These are phyloP conservation scores for Orbilia oligospora DNA, from an alignment of 2,329 filamentous ascomycete species.

Conservation along the genomic window DNA sequence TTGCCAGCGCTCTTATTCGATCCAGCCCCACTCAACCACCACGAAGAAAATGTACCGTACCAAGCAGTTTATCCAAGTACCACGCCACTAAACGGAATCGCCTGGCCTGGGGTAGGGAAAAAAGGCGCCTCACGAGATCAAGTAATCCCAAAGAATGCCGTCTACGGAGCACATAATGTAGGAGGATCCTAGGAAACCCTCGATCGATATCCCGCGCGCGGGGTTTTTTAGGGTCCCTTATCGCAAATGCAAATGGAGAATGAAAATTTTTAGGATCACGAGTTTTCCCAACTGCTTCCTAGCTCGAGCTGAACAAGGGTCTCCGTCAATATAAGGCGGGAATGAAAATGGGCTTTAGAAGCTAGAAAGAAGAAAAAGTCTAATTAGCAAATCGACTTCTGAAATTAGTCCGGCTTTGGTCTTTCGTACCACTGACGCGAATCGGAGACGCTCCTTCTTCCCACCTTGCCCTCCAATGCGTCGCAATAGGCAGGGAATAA, in stretches of 20 bases:
- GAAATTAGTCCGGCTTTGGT: conserved; percentile 11
- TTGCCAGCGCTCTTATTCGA: conserved; percentile 41
- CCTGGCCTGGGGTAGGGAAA: conserved; percentile 28
- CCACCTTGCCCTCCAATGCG: conserved; percentile 39
- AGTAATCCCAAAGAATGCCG: conserved; percentile 21
- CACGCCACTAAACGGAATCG: conserved; percentile 58
- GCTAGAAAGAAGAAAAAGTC: conserved; percentile 23
- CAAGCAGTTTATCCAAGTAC: conserved; percentile 59
- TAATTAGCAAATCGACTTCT: conserved; percentile 17
- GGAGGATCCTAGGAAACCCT: not conserved
- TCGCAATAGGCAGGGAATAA: conserved; percentile 52
- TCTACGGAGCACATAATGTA: conserved; percentile 7
- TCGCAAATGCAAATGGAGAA: conserved; percentile 19
- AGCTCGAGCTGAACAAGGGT: conserved; percentile 27
- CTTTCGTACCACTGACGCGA: conserved; percentile 52
- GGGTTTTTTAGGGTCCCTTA: conserved; percentile 30
- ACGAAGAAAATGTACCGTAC: conserved; percentile 23
- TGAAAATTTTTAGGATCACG: conserved; percentile 42
- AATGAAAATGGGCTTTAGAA: conserved; percentile 25
- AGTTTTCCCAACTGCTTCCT: conserved; percentile 26
- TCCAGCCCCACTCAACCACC: conserved; percentile 47
- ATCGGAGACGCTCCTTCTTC: conserved; percentile 61
- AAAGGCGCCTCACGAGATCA: conserved; percentile 58
- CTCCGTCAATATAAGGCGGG: conserved; percentile 29
- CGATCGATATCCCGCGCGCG: conserved; percentile 16